These are phyloP conservation scores for Pyrenochaeta sp. DNA, from an alignment of 2,329 filamentous ascomycete genomes.

Conservation along the genomic window DNA sequence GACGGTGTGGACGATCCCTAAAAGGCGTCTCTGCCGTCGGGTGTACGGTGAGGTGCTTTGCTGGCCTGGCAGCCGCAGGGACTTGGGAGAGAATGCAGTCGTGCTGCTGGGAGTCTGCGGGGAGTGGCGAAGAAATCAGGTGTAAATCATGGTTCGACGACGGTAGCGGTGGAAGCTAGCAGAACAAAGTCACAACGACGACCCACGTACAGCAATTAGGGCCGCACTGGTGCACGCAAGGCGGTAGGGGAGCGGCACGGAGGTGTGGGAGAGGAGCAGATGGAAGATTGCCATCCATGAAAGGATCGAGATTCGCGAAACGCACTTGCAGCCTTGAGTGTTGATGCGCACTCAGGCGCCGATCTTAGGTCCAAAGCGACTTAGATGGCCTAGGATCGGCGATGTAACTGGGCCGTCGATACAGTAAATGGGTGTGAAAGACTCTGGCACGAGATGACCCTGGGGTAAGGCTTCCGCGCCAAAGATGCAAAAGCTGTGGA, in stretches of 20 bases:
- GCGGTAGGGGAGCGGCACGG: background rate
- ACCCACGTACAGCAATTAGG: background rate
- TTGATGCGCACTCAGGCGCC: slow-evolving; percentile 27
- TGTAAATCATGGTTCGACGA: slow-evolving; percentile 15
- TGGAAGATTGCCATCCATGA: slow-evolving; percentile 10
- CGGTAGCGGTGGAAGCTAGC: slow-evolving; percentile 3
- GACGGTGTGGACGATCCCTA: slow-evolving; percentile 12
- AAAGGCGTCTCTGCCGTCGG: slow-evolving; percentile 15
- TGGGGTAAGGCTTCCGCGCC: background rate
- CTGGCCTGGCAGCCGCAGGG: slow-evolving; percentile 14
- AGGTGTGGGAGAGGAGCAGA: slow-evolving; percentile 6
- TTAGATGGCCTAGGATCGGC: slow-evolving; percentile 20
- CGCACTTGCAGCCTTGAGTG: slow-evolving; percentile 8
- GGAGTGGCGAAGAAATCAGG: slow-evolving; percentile 15
- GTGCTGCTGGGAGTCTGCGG: slow-evolving; percentile 6
- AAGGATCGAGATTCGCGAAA: background rate
- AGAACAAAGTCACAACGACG: slow-evolving; percentile 5
- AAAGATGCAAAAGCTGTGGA: background rate
- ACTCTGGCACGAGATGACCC: slow-evolving; percentile 8
- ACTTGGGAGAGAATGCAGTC: slow-evolving; percentile 5
- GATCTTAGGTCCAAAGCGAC: slow-evolving; percentile 19
- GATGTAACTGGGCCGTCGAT: slow-evolving; percentile 10
- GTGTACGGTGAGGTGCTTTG: slow-evolving; percentile 4
- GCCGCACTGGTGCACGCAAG: slow-evolving; percentile 6
- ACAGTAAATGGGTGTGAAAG: slow-evolving; percentile 5